Evolutionary conservation across 2,329 filamentous ascomycete species (phyloP).

Genomic region (Dactylella cylindrospora): DNA sequence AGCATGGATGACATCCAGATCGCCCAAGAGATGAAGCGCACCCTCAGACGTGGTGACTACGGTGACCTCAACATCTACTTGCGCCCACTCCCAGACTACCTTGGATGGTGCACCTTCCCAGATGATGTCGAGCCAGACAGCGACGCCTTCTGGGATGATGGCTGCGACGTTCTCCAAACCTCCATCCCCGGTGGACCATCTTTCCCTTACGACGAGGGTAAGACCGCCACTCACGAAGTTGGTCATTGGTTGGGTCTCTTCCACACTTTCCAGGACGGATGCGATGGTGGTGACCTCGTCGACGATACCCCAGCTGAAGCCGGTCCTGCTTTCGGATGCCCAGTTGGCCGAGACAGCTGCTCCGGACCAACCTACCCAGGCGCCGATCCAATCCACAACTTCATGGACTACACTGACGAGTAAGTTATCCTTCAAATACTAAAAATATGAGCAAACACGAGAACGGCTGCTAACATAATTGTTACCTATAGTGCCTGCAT

Average conservation of each 20-base stretch:
- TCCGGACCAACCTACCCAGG: conserved; percentile 46
- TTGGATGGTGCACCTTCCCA: conserved; percentile 24
- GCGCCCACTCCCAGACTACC: conserved; percentile 10
- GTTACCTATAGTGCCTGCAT: conserved; percentile 13
- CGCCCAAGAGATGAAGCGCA: conserved; percentile 18
- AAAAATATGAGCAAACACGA: neutral
- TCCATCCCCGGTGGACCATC: conserved; percentile 6
- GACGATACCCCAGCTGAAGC: conserved; percentile 50
- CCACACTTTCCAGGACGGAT: conserved; percentile 50
- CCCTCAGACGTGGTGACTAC: conserved; percentile 17
- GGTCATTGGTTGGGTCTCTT: conserved; percentile 51
- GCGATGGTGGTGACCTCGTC: conserved; percentile 48
- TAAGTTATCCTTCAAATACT: neutral
- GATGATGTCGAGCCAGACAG: neutral
- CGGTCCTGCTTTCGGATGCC: conserved; percentile 48
- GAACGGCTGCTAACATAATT: neutral
- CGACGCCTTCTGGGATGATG: conserved; percentile 22
- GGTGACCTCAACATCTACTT: conserved; percentile 22
- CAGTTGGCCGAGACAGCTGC: conserved; percentile 49
- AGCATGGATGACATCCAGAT: neutral
- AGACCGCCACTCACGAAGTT: conserved; percentile 50
- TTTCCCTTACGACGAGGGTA: conserved; percentile 17
- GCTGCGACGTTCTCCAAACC: conserved; percentile 21
- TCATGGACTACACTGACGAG: conserved; percentile 50
- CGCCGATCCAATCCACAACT: conserved; percentile 51